A percentile compares a stretch with the other conserved stretches of the same genome.
Conservation (phyloP, 2,329 filamentous ascomycete species). For the Talaromyces sp. region DNA sequence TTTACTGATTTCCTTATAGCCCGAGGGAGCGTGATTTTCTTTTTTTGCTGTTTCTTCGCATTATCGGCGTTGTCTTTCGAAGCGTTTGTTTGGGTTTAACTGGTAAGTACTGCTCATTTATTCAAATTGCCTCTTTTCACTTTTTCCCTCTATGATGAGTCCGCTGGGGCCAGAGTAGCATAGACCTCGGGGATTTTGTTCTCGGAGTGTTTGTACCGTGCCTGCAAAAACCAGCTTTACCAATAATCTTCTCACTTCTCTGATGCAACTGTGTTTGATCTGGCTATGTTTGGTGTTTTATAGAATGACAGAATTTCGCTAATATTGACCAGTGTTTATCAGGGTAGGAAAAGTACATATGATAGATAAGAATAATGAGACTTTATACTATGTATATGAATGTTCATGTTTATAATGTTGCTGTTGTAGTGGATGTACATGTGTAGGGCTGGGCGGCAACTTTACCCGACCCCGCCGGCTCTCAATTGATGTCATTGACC, state of each 20-base stretch:
- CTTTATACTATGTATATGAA: background rate
- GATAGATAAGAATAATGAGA: background rate
- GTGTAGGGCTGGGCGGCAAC: background rate
- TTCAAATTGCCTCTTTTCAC: background rate
- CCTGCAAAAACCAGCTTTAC: constrained; percentile 56
- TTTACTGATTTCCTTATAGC: constrained; percentile 20
- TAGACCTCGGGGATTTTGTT: constrained; percentile 8
- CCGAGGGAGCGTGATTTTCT: constrained; percentile 23
- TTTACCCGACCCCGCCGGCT: constrained; percentile 6
- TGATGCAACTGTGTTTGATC: constrained; percentile 44
- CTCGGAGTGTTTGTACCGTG: constrained; percentile 38
- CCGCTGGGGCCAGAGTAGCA: constrained; percentile 51
- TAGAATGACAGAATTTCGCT: background rate
- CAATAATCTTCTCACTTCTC: constrained; percentile 57
- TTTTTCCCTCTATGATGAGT: constrained; percentile 39
- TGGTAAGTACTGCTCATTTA: background rate
- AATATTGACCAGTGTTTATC: background rate
- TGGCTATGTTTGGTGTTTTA: background rate
- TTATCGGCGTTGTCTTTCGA: constrained; percentile 15
- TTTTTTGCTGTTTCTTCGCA: background rate
- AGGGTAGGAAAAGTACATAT: background rate
- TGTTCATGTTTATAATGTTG: background rate
- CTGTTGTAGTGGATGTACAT: background rate
- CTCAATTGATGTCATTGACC: background rate
- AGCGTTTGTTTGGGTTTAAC: background rate